These are phyloP conservation scores for Dittrichia graveolens DNA, from an alignment of 129 eudicot species.

Conservation along the genomic window DNA sequence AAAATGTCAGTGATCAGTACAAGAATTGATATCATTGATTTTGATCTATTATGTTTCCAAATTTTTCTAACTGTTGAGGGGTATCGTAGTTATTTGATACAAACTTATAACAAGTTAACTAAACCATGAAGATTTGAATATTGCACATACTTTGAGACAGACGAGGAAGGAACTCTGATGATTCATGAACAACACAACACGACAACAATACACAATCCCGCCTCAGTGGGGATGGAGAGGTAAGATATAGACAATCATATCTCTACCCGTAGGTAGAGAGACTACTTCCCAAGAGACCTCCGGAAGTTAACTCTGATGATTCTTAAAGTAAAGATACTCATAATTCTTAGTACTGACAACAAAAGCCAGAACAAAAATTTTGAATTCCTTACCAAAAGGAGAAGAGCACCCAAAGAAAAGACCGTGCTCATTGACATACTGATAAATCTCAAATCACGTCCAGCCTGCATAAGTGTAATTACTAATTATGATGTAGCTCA, in stretches of 20 bases:
- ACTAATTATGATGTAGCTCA: slow-evolving; percentile 6
- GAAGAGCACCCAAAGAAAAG: slow-evolving; percentile 64
- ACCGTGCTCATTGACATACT: slow-evolving; percentile 76
- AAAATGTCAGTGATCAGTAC: not conserved
- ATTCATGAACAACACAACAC: not conserved
- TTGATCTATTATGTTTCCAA: slow-evolving; percentile 2
- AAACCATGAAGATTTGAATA: not conserved
- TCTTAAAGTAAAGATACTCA: not conserved
- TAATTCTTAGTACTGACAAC: not conserved
- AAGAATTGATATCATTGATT: slow-evolving; percentile 3
- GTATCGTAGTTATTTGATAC: not conserved
- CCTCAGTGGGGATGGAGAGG: no score
- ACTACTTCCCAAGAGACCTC: no score
- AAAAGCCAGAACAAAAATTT: not conserved
- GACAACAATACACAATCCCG: no score
- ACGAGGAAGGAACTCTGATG: not conserved
- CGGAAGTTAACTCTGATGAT: not conserved
- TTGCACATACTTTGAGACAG: not conserved
- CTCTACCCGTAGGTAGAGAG: no score
- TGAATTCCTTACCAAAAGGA: slow-evolving; percentile 64
- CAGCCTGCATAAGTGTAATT: slow-evolving; percentile 66
- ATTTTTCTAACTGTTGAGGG: not conserved
- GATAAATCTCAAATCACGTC: slow-evolving; percentile 83
- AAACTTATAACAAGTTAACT: not conserved
- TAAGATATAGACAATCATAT: no score